These are phyloP conservation scores for Nasturtium officinale DNA, from an alignment of 345 rosid genomes.

Conservation along the genomic window DNA sequence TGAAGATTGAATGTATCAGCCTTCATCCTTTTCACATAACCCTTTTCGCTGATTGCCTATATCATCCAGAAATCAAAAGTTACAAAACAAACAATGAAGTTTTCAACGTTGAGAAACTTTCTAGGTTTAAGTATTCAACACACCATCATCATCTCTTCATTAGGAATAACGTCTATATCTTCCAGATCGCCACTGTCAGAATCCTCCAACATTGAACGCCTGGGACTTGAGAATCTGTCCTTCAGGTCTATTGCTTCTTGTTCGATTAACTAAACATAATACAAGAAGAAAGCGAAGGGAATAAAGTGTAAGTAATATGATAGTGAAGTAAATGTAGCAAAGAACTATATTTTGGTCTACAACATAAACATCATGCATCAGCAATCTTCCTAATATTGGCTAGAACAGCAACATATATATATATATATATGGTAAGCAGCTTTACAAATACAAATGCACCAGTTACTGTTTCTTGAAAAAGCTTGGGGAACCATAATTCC, in stretches of 20 bases:
- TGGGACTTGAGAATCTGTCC: conserved; percentile 69
- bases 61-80: conserved; percentile 33
- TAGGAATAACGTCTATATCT: conserved; percentile 90
- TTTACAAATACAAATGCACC: conserved; percentile 4
- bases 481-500: background rate
- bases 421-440: background rate
- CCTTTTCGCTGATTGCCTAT: conserved; percentile 94
- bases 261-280: conserved; percentile 62
- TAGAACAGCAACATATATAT: conserved; percentile 15
- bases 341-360: background rate
- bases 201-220: conserved; percentile 81
- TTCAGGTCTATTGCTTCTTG: conserved; percentile 87
- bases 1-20: conserved; percentile 89
- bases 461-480: conserved; percentile 9
- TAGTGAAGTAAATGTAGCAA: conserved; percentile 11
- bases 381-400: conserved; percentile 15
- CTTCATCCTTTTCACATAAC: conserved; percentile 94
- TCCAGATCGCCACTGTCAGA: conserved; percentile 83
- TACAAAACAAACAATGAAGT: conserved; percentile 5
- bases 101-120: conserved; percentile 13
- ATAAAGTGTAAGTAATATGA: conserved; percentile 17
- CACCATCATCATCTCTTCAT: conserved; percentile 93
- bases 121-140: conserved; percentile 34
- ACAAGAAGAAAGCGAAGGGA: background rate
- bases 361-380: conserved; percentile 25